Evolutionary conservation across 2,329 filamentous ascomycete species (phyloP), one percentile per base, ranked within the genome.

Genomic region (Raffaelea arxii): DNA sequence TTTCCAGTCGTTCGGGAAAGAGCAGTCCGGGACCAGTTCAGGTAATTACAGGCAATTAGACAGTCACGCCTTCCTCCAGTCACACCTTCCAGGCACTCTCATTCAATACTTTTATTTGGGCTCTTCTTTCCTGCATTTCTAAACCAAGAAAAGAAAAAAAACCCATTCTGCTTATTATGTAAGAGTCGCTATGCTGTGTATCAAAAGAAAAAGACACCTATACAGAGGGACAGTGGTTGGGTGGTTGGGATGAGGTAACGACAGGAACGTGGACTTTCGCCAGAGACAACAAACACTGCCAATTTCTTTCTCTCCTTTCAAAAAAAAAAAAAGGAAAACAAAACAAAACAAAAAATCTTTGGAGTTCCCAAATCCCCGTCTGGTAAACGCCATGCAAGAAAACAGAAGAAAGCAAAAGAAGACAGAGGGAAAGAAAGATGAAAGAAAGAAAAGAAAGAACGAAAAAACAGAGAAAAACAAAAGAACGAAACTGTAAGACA

Each of bases 401-500:
- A 36, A 52, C 46, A 50, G 42, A 42, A 44, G 16, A 41, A 32
- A 32, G 36, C n/a, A 9, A 30, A 22, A 24, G 16, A 19, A 18
- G 18, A 30, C 24, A 41, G 25, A 27, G 36, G 16, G 35, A 24
- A 36, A 44, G 27, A 56, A 57, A 58, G 58, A 61, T n/a, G 21
- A 61, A 59, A 54, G 56, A 51, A 56, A 59, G 47, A 55, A 56
- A 51, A 51, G 49, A 53, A 44, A 52, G 52, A 43, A 55, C 49
- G 48, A 44, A 55, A 41, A 24, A n/a, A 40, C 51, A 55, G 58
- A 55, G 60, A 58, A 57, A 53, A 56, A n/a, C n/a, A 57, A 54
- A 57, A 59, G 56, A 57, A 58, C 56, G 59, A 63, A 63, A 63
- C 62, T 60, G 54, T 49, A 48, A 62, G 58, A 48, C 46, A 56